Evolutionary conservation across 176 grass and related monocot genomes (phyloP), one percentile per base, ranked within the genome.

Genomic region (Phoenix roebelenii): DNA sequence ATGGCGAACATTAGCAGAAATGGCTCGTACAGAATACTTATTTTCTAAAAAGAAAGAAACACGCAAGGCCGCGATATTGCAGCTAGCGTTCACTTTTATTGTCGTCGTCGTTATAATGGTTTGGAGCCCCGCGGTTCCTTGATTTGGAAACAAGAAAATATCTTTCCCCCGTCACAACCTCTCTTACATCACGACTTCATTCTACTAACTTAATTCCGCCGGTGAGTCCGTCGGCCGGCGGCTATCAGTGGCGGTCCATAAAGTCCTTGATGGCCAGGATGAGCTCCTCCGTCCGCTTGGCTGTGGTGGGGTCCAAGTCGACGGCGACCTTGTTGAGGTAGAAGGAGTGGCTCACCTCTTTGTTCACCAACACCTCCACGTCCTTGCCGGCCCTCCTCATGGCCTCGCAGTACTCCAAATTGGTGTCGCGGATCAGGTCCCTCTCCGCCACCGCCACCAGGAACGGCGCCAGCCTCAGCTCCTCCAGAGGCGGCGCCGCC

Each of bases 301-400:
- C 55, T 5, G 82, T 89, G 29, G 24, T n/a, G 7, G 35, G 35
- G 74, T 95, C 90, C 76, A 73, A 80, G 30, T 95, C 89, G 23
- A 95, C 79, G 53, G 89, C 89, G 74, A 72, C 77, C 63, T 95
- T 95, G 70, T 95, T 95, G 39, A 95, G 90, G 60, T 95, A 95
- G 90, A 95, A 95, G 23, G 82, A 71, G 63, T 95, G 90, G 66
- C 85, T 81, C 68, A 95, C 80, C 50, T 60, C 85, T 61, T 55
- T 54, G 74, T 52, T 95, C 49, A 95, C 5, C 12, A 89, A 32
- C 63, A 95, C 59, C 79, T 89, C 76, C 24, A 89, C 85, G 14
- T 84, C 85, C 79, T 95, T 95, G 0, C 82, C 85, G 7, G 85
- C 79, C 17, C 60, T 53, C 20, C 73, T 79, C 51, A 95, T 59